Evolutionary conservation across 345 rosid genomes (phyloP).

Genomic region (Ceriops tagal): DNA sequence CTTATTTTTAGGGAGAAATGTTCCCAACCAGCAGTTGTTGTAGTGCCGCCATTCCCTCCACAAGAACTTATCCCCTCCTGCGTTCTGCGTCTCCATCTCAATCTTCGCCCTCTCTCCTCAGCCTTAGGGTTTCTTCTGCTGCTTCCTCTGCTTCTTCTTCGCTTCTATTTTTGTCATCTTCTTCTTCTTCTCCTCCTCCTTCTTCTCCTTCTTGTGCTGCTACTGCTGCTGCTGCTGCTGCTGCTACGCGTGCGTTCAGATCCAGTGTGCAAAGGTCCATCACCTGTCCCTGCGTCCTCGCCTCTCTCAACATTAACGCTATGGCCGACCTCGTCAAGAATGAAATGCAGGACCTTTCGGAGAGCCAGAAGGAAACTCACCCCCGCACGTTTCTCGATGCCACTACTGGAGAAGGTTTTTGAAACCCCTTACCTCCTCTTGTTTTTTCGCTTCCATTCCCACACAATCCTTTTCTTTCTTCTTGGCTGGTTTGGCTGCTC

Average conservation of each 20-base stretch:
- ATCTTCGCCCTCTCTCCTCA: neutral
- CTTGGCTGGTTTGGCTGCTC: neutral
- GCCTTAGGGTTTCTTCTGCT: constrained; percentile 18
- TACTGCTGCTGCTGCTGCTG: neutral
- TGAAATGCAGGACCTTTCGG: constrained; percentile 23
- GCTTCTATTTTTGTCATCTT: constrained; percentile 15
- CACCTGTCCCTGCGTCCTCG: constrained; percentile 27
- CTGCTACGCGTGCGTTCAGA: constrained; percentile 24
- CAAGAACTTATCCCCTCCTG: too few species aligned
- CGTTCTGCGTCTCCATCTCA: neutral
- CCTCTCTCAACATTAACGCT: constrained; percentile 37
- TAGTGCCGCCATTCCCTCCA: neutral
- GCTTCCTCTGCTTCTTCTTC: constrained; percentile 8
- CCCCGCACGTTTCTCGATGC: constrained; percentile 72
- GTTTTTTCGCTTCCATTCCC: too few species aligned
- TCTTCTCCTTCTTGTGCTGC: neutral
- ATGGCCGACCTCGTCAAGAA: constrained; percentile 68
- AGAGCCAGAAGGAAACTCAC: constrained; percentile 30
- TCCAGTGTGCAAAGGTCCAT: constrained; percentile 31
- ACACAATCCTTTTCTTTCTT: neutral
- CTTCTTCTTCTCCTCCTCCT: constrained; percentile 1
- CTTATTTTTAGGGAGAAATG: constrained; percentile 6
- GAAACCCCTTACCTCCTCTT: too few species aligned
- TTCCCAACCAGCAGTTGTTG: neutral
- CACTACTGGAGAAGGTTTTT: constrained; percentile 62